Percentiles rank a stretch among this genome's conserved stretches.
Evolutionary conservation across 306 rosid genomes (phyloP).

Genomic region (Citrullus amarus): DNA sequence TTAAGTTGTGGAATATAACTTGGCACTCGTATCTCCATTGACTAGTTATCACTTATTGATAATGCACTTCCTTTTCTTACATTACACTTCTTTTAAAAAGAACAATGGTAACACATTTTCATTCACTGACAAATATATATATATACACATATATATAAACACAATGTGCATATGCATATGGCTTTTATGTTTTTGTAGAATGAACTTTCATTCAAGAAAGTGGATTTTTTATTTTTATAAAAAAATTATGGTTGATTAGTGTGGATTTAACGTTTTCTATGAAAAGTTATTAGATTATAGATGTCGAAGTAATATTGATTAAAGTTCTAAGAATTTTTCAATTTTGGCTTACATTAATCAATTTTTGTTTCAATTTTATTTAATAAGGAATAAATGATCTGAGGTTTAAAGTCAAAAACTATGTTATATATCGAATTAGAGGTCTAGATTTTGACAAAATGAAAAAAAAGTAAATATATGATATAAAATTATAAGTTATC

Average conservation of each 20-base stretch:
- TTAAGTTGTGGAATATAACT: neutral
- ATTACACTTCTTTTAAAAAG: neutral
- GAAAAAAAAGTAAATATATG: neutral
- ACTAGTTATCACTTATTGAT: constrained; percentile 3
- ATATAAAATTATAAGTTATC: neutral
- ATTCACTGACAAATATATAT: neutral
- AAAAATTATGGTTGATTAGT: neutral
- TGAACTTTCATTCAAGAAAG: no score
- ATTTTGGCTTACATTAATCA: no score
- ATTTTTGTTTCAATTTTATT: no score
- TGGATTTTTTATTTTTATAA: neutral
- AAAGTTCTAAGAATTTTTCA: no score
- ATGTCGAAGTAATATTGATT: no score
- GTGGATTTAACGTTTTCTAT: neutral
- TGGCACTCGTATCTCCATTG: neutral
- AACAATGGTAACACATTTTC: neutral
- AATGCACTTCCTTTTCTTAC: neutral
- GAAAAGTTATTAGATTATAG: neutral
- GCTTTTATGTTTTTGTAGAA: neutral
- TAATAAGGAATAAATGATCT: no score
- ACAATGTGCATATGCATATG: no score
- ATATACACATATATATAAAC: no score
- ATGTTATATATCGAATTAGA: neutral
- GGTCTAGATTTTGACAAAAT: neutral
- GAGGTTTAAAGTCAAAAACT: neutral